Conservation (phyloP, 2,329 filamentous ascomycete genomes). For the Alternaria dauci region DNA sequence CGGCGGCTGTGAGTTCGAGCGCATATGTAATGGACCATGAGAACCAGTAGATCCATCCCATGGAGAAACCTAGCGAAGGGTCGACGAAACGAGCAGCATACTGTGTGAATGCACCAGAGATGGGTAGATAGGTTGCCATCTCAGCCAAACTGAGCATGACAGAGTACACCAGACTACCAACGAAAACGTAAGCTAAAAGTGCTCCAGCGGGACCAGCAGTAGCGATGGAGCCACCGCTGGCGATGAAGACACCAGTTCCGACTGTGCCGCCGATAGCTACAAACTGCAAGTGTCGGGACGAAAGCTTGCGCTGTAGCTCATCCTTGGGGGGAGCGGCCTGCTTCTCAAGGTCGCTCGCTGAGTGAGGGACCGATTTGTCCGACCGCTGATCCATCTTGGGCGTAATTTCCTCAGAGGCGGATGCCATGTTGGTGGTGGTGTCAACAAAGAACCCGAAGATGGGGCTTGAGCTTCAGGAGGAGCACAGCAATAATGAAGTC, state of each 20-base stretch:
- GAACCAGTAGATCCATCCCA: conserved; percentile 88
- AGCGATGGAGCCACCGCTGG: conserved; percentile 58
- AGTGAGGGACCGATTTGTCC: conserved; percentile 42
- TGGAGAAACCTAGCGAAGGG: conserved; percentile 75
- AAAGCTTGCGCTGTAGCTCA: conserved; percentile 49
- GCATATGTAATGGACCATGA: conserved; percentile 77
- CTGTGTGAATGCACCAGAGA: conserved; percentile 77
- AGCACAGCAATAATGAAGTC: conserved; percentile 20
- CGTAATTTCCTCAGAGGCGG: conserved; percentile 31
- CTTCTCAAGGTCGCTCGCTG: conserved; percentile 49
- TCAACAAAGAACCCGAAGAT: conserved; percentile 17
- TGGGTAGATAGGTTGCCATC: conserved; percentile 80
- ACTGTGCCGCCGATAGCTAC: conserved; percentile 56
- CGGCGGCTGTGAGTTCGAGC: conserved; percentile 75
- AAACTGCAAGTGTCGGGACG: conserved; percentile 50
- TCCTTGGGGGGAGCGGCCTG: conserved; percentile 34
- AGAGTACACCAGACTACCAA: conserved; percentile 76
- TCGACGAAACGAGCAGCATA: conserved; percentile 80
- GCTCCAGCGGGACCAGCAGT: conserved; percentile 60
- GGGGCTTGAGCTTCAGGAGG: conserved; percentile 20
- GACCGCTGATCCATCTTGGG: conserved; percentile 42
- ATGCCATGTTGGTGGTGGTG: conserved; percentile 31
- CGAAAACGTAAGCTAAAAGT: conserved; percentile 56
- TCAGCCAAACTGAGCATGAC: conserved; percentile 73
- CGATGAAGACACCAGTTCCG: conserved; percentile 64